Evolutionary conservation across 306 rosid species (phyloP), one percentile per base, ranked within the genome.

Genomic region (Abrus precatorius): DNA sequence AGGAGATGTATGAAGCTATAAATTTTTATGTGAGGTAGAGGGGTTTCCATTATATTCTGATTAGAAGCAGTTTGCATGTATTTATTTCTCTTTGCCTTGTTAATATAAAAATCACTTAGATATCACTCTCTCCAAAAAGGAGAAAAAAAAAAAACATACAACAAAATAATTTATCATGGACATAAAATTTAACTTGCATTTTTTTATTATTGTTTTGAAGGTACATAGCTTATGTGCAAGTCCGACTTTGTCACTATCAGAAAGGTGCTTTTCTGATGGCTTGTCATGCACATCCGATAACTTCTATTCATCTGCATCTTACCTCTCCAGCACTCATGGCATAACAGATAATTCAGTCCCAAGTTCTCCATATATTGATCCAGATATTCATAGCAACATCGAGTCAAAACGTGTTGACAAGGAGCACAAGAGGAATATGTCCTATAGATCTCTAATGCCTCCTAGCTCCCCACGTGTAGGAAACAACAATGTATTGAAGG

Each of bases 221-320:
- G 97, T 89, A 81, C 92, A 79, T 44, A 94, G 95, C 72, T 8
- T 85, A 65, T 87, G 93, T 72, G 89, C 89, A 60, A 94, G 98
- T 90, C 98, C 98, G 57, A 30, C 88, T 64, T 83, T 91, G 82
- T 89, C 98, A 79, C 92, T 86, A 71, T 85, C 97, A 9, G 94
- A 90, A 79, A 82, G 97, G 86, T 88, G 94, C 69, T 87, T 89
- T 75, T 94, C 97, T 79, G 95, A 94, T 65, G 97, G 95, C 77
- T 72, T 94, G 74, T 89, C 95, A 44, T 83, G 84, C 81, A 86
- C 92, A 33, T 89, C 92, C 28, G 88, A 88, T 72, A 85, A 81
- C 77, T 70, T 86, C 49, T 79, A 74, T 83, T 87, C 97, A 8
- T 82, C 85, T 0, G 88, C 89, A 72, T 71, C 92, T 6, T 83